phyloP scores from a whole-genome alignment of 176 grass and related monocot genomes.

The Elymus sibiricus region DNA sequence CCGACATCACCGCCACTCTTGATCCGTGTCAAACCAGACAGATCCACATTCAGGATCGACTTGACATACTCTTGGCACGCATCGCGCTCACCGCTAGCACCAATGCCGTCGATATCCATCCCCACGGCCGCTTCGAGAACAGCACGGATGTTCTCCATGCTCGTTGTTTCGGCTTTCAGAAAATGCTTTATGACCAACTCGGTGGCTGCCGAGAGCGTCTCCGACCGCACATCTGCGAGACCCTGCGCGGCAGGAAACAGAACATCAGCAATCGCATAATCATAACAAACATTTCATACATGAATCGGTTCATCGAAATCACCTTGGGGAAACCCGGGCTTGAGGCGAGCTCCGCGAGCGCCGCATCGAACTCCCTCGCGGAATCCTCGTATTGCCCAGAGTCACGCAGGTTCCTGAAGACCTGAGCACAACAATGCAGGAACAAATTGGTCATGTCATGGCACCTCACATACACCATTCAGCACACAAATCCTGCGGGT shows the following conservation, averaged over 20 bases:
- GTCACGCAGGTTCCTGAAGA: slow-evolving; percentile 52
- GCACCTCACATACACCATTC: neutral
- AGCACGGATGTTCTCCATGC: slow-evolving; percentile 46
- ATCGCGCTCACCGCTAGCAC: neutral
- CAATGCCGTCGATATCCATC: slow-evolving; percentile 45
- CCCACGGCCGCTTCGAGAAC: slow-evolving; percentile 56
- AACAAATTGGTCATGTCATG: neutral
- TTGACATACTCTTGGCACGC: slow-evolving; percentile 40
- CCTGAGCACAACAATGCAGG: slow-evolving; percentile 34
- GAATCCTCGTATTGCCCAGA: slow-evolving; percentile 50
- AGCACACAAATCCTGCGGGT: neutral
- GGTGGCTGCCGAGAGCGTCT: slow-evolving; percentile 43
- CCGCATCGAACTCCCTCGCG: slow-evolving; percentile 54
- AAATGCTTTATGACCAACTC: slow-evolving; percentile 63
- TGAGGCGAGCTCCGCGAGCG: slow-evolving; percentile 47
- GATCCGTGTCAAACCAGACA: slow-evolving; percentile 1
- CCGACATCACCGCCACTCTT: neutral
- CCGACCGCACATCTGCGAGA: slow-evolving; percentile 38
- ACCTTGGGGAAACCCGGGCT: slow-evolving; percentile 64
- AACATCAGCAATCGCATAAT: neutral
- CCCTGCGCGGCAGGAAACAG: slow-evolving; percentile 47
- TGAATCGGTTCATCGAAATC: neutral
- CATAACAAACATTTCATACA: neutral
- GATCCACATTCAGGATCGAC: slow-evolving; percentile 35
- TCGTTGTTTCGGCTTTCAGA: slow-evolving; percentile 39